Conservation (phyloP, 2,329 filamentous ascomycete genomes). For the Aspergillus persii region DNA sequence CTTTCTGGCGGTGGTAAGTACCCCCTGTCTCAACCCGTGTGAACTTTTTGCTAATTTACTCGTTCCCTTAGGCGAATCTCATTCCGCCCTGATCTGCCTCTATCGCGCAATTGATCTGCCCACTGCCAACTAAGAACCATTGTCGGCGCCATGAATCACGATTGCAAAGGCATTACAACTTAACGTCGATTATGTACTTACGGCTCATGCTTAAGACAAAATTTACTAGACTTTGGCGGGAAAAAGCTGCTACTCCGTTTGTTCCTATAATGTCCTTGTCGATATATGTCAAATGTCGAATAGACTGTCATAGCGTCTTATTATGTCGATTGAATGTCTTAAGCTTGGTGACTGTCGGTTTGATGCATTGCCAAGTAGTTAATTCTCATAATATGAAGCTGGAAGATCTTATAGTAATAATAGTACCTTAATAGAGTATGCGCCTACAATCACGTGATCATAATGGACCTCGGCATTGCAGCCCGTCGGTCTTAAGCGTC, state of each 20-base stretch:
- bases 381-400: background rate
- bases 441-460: background rate
- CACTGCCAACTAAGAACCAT: constrained; percentile 33
- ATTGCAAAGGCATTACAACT: background rate
- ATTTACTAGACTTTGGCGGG: background rate
- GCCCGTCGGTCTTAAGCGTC: background rate
- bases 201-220: constrained; percentile 2
- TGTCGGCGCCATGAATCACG: background rate
- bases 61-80: constrained; percentile 43
- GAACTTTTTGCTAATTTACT: constrained; percentile 15
- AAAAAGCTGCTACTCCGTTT: background rate
- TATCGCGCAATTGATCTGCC: constrained; percentile 52
- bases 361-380: background rate
- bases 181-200: constrained; percentile 2
- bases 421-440: no score
- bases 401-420: no score
- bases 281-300: background rate
- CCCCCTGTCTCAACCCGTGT: background rate
- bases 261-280: background rate
- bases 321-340: background rate
- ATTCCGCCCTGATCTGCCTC: constrained; percentile 51
- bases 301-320: background rate
- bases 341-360: background rate
- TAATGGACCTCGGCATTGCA: background rate
- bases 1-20: constrained; percentile 77